Evolutionary conservation across 2,329 filamentous ascomycete species (phyloP).

Genomic region (Rhytidhysteron rufulum): DNA sequence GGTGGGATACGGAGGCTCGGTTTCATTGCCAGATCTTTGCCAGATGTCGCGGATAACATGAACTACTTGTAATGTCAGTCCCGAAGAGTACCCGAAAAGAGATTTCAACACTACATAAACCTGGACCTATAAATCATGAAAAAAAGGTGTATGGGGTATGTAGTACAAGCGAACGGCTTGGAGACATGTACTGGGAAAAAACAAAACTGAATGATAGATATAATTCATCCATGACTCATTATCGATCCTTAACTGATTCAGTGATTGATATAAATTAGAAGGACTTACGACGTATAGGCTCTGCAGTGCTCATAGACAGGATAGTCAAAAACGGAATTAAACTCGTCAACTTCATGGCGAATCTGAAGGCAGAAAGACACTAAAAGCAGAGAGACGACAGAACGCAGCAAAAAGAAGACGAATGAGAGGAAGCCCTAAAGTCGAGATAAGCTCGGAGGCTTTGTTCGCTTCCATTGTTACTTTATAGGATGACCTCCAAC

Average conservation of each 20-base stretch:
- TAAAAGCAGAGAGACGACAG: conserved; percentile 2
- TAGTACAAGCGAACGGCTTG: background rate
- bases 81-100: too few relatives aligned
- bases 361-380: background rate
- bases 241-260: background rate
- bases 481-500: too few relatives aligned
- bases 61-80: too few relatives aligned
- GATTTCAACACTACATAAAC: background rate
- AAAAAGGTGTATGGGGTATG: background rate
- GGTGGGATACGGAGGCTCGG: conserved; percentile 1
- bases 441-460: conserved; percentile 8
- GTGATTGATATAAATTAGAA: too few relatives aligned
- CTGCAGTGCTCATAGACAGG: conserved; percentile 11
- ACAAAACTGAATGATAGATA: background rate
- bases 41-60: background rate
- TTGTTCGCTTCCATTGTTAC: background rate
- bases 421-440: conserved; percentile 13
- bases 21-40: conserved; percentile 2
- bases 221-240: background rate
- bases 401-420: conserved; percentile 5
- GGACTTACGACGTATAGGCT: conserved; percentile 12
- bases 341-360: conserved; percentile 18
- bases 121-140: background rate
- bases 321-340: conserved; percentile 11
- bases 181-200: background rate